phyloP scores from a whole-genome alignment of 179 eudicot species.

The Kewa caespitosa region DNA sequence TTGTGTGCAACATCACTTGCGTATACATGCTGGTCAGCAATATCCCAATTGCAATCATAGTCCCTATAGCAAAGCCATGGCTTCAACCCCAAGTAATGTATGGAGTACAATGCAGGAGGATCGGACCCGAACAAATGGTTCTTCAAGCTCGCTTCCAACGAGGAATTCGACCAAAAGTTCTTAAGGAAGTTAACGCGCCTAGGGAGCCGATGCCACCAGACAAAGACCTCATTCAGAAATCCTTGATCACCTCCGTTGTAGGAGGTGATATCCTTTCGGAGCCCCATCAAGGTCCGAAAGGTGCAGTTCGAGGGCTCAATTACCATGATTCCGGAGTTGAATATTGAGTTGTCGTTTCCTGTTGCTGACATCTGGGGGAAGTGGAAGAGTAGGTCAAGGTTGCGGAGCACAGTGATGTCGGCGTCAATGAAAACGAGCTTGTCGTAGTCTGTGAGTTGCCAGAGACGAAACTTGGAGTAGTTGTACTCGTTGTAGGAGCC shows the following conservation, averaged over 20 bases:
- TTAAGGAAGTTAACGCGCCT: constrained; percentile 78
- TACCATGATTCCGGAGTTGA: constrained; percentile 93
- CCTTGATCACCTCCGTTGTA: constrained; percentile 98
- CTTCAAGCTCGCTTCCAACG: constrained; percentile 51
- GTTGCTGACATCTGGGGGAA: constrained; percentile 80
- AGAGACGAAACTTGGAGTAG: constrained; percentile 82
- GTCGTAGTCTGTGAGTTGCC: constrained; percentile 82
- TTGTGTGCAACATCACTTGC: constrained; percentile 82
- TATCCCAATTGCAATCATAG: constrained; percentile 89
- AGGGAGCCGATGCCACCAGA: constrained; percentile 94
- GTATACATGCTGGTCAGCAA: constrained; percentile 54
- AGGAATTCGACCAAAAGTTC: constrained; percentile 78
- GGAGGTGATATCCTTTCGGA: constrained; percentile 54
- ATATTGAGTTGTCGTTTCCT: constrained; percentile 75
- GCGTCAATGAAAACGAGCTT: constrained; percentile 83
- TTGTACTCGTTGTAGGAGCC: constrained; percentile 85
- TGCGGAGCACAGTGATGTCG: constrained; percentile 66
- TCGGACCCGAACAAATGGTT: constrained; percentile 69
- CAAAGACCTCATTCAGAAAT: constrained; percentile 78
- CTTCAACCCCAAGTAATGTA: constrained; percentile 82
- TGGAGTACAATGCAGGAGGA: constrained; percentile 68
- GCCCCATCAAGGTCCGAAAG: constrained; percentile 61
- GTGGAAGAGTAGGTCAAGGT: constrained; percentile 66
- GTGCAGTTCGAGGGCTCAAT: constrained; percentile 92
- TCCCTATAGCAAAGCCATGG: constrained; percentile 94